Percentiles rank a stretch among this genome's conserved stretches.
Evolutionary conservation across 2,329 filamentous ascomycete genomes (phyloP).

Genomic region (Microdochium trichocladiopsis): DNA sequence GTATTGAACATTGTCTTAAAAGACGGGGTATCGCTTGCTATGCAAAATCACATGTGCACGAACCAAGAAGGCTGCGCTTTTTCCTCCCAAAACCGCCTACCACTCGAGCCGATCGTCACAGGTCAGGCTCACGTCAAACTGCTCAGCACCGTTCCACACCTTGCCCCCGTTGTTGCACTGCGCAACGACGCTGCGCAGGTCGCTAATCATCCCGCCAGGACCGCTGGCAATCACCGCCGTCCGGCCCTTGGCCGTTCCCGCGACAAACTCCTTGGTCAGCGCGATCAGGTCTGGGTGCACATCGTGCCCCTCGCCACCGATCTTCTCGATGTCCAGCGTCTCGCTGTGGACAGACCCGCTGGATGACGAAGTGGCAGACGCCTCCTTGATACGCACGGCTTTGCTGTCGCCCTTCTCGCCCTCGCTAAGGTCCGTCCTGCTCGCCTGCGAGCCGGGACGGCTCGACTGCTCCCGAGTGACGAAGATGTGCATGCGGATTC

Average conservation of each 20-base stretch:
- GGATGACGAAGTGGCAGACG: conserved; percentile 11
- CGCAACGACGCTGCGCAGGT: conserved; percentile 47
- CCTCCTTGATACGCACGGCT: conserved; percentile 14
- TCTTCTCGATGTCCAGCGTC: conserved; percentile 19
- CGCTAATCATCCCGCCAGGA: conserved; percentile 51
- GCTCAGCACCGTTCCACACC: conserved; percentile 52
- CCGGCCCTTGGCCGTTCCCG: conserved; percentile 34
- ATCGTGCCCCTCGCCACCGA: conserved; percentile 17
- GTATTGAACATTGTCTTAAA: too few species aligned
- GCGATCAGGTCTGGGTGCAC: conserved; percentile 36
- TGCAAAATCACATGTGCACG: background rate
- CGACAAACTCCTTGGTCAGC: conserved; percentile 41
- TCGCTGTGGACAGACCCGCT: conserved; percentile 15
- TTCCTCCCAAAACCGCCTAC: conserved; percentile 14
- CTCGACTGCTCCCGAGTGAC: conserved; percentile 44
- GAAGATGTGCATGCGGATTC: conserved; percentile 48
- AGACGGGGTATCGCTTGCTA: too few species aligned
- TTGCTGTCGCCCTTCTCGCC: conserved; percentile 12
- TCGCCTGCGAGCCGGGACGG: conserved; percentile 16
- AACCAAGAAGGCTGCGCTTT: conserved; percentile 1
- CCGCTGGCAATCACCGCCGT: conserved; percentile 55
- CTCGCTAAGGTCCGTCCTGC: conserved; percentile 7
- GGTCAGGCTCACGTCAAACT: conserved; percentile 46
- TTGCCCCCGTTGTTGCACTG: conserved; percentile 39
- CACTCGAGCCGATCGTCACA: conserved; percentile 56